A percentile compares a stretch with the other conserved stretches of the same genome.
These are phyloP conservation scores for Chloris gayana DNA, from an alignment of 176 grass and related monocot genomes.

Conservation along the genomic window DNA sequence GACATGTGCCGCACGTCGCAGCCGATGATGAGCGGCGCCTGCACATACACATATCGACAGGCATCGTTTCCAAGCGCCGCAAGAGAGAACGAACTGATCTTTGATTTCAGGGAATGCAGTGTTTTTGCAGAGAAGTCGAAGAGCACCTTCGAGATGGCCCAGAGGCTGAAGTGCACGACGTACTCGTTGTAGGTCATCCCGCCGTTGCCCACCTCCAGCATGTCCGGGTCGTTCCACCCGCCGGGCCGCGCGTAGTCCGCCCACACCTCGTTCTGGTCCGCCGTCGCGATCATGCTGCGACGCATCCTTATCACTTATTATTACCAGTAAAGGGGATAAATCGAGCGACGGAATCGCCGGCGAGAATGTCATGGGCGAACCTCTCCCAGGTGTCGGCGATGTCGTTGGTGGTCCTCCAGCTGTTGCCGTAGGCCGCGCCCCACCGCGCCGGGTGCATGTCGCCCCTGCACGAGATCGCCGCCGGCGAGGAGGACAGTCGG, in stretches of 20 bases:
- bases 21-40: constrained; percentile 93
- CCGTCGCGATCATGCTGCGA: constrained; percentile 72
- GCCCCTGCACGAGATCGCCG: constrained; percentile 51
- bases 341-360: not conserved
- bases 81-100: not conserved
- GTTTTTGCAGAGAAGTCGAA: not conserved
- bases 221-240: constrained; percentile 91
- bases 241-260: constrained; percentile 82
- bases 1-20: constrained; percentile 79
- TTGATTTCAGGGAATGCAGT: not conserved
- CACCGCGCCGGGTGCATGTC: constrained; percentile 92
- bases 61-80: not conserved
- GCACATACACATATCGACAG: not conserved
- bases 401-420: constrained; percentile 88
- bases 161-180: constrained; percentile 83
- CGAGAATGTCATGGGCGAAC: not conserved
- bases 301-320: not conserved
- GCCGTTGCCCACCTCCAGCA: constrained; percentile 95
- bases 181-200: constrained; percentile 84
- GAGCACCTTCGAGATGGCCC: constrained; percentile 79
- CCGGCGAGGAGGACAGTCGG: not conserved
- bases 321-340: not conserved
- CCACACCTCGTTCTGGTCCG: constrained; percentile 92
- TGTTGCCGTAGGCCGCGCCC: constrained; percentile 78
- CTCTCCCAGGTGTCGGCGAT: constrained; percentile 87